A percentile compares a stretch with the other conserved stretches of the same genome.
These are phyloP conservation scores for Saccharomyces pastorianus DNA, from an alignment of 1,139 yeast species.

Conservation along the genomic window DNA sequence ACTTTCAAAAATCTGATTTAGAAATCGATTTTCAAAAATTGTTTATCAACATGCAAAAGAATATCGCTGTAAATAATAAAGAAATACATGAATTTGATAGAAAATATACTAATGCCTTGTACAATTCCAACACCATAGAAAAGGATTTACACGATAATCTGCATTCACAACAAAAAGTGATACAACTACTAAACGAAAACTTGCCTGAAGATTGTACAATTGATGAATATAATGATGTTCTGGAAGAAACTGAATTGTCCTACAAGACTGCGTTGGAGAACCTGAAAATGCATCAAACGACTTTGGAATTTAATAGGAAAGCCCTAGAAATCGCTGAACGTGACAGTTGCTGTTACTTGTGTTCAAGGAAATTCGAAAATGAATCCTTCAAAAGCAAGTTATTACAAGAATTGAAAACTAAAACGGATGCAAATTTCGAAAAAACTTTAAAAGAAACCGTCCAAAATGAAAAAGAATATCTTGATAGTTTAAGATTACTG, in stretches of 20 bases:
- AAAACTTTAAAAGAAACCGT: slow-evolving; percentile 31
- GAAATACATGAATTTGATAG: slow-evolving; percentile 11
- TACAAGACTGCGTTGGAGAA: slow-evolving; percentile 53
- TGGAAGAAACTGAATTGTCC: slow-evolving; percentile 54
- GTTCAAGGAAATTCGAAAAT: slow-evolving; percentile 52
- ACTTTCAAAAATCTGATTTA: slow-evolving; percentile 8
- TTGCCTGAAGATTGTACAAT: slow-evolving; percentile 41
- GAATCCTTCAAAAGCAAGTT: slow-evolving; percentile 28
- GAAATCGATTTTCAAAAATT: slow-evolving; percentile 19
- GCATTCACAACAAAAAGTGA: slow-evolving; percentile 2
- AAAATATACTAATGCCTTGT: slow-evolving; percentile 13
- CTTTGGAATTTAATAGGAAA: slow-evolving; percentile 53
- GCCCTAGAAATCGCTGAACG: slow-evolving; percentile 56
- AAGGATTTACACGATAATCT: slow-evolving; percentile 11
- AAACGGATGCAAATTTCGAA: slow-evolving; percentile 30
- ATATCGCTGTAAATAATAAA: slow-evolving; percentile 13
- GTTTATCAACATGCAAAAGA: slow-evolving; percentile 19
- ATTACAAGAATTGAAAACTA: slow-evolving; percentile 31
- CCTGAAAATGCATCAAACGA: slow-evolving; percentile 55
- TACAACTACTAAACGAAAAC: slow-evolving; percentile 12
- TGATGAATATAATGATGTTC: slow-evolving; percentile 41
- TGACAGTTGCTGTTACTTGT: slow-evolving; percentile 53
- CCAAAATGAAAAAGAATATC: slow-evolving; percentile 36
- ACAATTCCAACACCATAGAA: slow-evolving; percentile 16
- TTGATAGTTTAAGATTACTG: slow-evolving; percentile 30